These are phyloP conservation scores for Naganishia vishniacii DNA, from an alignment of 768 basidiomycete genomes.

Conservation along the genomic window DNA sequence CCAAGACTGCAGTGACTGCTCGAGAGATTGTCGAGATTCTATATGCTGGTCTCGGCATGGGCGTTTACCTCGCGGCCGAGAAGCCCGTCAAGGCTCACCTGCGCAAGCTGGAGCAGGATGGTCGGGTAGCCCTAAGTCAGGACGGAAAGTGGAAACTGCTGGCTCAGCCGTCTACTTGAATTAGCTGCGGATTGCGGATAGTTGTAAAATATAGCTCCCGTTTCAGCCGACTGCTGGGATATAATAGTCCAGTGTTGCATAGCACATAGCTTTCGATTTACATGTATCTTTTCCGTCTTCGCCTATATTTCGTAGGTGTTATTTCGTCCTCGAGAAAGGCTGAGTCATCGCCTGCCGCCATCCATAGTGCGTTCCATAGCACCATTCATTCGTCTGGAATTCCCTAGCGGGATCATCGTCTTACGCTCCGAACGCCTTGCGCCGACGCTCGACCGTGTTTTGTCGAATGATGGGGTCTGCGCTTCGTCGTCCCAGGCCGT, in stretches of 20 bases:
- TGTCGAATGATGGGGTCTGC: not conserved
- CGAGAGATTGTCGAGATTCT: slow-evolving; percentile 13
- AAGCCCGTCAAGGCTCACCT: slow-evolving; percentile 19
- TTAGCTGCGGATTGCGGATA: too few relatives aligned
- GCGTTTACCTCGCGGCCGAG: slow-evolving; percentile 12
- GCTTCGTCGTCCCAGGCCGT: slow-evolving; percentile 9
- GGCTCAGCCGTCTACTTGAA: not conserved
- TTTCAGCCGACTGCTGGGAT: too few relatives aligned
- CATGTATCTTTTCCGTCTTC: too few relatives aligned
- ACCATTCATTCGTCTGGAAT: not conserved
- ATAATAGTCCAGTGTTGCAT: too few relatives aligned
- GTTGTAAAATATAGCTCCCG: too few relatives aligned
- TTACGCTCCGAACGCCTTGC: slow-evolving; percentile 1
- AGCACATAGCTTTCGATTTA: too few relatives aligned
- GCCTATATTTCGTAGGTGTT: too few relatives aligned
- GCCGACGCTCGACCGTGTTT: not conserved
- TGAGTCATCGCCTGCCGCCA: not conserved
- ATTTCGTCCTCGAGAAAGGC: too few relatives aligned
- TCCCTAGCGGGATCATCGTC: slow-evolving; percentile 11
- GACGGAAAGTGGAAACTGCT: slow-evolving; percentile 1
- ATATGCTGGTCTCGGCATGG: slow-evolving; percentile 7
- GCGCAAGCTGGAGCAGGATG: slow-evolving; percentile 12
- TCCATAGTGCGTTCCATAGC: not conserved
- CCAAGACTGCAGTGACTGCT: not conserved
- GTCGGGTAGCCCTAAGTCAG: not conserved